Base-by-base conservation (phyloP, 139 green algal genomes). In the Ulvella scutata region DNA sequence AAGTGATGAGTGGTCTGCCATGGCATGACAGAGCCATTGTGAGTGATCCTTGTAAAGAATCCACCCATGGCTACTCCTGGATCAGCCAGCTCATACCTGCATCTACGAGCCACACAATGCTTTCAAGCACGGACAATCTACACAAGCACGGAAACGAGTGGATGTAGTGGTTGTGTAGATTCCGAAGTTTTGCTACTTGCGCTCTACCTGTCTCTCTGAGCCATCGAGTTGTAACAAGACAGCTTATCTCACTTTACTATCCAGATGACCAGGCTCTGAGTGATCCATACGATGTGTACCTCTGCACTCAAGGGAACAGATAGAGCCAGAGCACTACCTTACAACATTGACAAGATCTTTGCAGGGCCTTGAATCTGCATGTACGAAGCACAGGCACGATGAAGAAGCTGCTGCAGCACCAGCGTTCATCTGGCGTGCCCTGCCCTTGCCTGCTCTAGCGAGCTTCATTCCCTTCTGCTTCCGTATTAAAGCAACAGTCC, bases 351-450 rank as follows among this genome's bases (percentile, higher is more conserved):
- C 85, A 60, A 83, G 37, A 67, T 87, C 81, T 4, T 17, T 0
- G 1, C 79, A 80, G 3, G 82, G 77, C 44, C 61, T 44, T 13
- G 85, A 87, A 80, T 90, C 85, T 3, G 85, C 85, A 36, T 90
- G 85, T 36, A 90, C 44, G 72, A 90, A 90, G 26, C 74, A 72
- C n/a, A 89, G 61, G n/a, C 80, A 10, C 36, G 84, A 60, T 26
- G 83, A 79, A 23, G 3, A 33, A 0, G 87, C 85, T 13, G 29
- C 75, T 7, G 59, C 51, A 0, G 88, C 87, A 0, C 88, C 90
- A 4, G 40, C 78, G 74, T 95, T 95, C 90, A 95, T 95, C 80
- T 95, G 90, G 21, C 51, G 39, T 3, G 81, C 85, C 0, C 90
- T 44, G 21, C 90, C 90, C 0, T 76, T 20, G 43, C 44, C 3